A percentile compares a stretch with the other conserved stretches of the same genome.
phyloP scores from a whole-genome alignment of 768 basidiomycete species.

The Russula sp. region DNA sequence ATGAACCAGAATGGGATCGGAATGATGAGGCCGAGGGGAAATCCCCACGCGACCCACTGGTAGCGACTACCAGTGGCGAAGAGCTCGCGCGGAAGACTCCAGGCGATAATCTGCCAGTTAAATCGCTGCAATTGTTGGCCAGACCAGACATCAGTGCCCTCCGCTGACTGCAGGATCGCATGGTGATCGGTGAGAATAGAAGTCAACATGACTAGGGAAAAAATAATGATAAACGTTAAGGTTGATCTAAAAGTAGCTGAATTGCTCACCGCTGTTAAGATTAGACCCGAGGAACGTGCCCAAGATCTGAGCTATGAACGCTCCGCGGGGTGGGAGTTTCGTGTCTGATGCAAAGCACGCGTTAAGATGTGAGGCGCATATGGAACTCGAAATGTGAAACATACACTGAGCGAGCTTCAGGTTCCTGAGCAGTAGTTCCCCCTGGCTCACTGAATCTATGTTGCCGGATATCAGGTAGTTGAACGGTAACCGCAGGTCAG shows the following conservation, averaged over 20 bases:
- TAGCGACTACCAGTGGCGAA: slow-evolving; percentile 28
- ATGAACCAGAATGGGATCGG: slow-evolving; percentile 49
- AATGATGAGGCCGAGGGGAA: slow-evolving; percentile 41
- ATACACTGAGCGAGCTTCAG: slow-evolving; percentile 42
- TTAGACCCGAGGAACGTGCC: slow-evolving; percentile 42
- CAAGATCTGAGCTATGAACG: slow-evolving; percentile 42
- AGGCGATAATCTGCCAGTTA: slow-evolving; percentile 45
- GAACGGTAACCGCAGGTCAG: not conserved
- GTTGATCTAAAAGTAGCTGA: not conserved
- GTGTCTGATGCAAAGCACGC: slow-evolving; percentile 25
- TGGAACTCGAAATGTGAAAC: not conserved
- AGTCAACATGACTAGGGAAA: slow-evolving; percentile 43
- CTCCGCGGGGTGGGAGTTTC: slow-evolving; percentile 42
- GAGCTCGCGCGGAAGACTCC: slow-evolving; percentile 31
- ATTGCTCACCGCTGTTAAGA: slow-evolving; percentile 28
- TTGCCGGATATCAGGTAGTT: not conserved
- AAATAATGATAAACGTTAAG: not conserved
- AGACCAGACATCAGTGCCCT: slow-evolving; percentile 49
- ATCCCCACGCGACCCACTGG: slow-evolving; percentile 43
- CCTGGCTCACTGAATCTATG: slow-evolving; percentile 37
- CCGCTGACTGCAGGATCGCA: slow-evolving; percentile 42
- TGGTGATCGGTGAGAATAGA: slow-evolving; percentile 46
- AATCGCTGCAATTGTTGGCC: slow-evolving; percentile 44
- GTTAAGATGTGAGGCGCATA: not conserved
- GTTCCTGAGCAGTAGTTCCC: slow-evolving; percentile 38